Percentiles rank a stretch among this genome's conserved stretches.
Evolutionary conservation across 1,284 basidiomycete species (phyloP).

Genomic region (Rhodotorula sp.): DNA sequence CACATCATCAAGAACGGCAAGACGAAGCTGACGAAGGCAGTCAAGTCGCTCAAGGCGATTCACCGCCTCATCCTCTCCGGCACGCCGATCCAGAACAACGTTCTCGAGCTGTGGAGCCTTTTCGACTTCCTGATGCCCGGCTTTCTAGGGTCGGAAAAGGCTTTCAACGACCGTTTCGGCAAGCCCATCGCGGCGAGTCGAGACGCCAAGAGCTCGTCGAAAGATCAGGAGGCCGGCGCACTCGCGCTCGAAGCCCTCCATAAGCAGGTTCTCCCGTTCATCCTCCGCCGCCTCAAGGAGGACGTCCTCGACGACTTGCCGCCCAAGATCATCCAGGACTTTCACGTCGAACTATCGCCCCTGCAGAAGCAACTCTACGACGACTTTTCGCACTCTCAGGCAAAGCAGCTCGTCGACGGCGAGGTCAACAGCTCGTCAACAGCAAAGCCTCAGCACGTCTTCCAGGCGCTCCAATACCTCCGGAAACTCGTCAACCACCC

Average conservation of each 20-base stretch:
- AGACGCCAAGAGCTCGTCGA: conserved; percentile 81
- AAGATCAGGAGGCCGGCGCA: conserved; percentile 89
- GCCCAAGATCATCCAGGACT: conserved; percentile 99
- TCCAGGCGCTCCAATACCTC: conserved; percentile 94
- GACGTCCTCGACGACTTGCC: conserved; percentile 95
- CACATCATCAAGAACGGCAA: conserved; percentile 99
- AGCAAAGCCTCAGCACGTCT: conserved; percentile 74
- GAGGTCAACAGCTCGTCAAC: conserved; percentile 50
- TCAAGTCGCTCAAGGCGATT: conserved; percentile 85
- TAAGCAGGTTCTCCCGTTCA: conserved; percentile 98
- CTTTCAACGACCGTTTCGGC: conserved; percentile 93
- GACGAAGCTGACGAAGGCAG: conserved; percentile 94
- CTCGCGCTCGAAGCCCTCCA: conserved; percentile 92
- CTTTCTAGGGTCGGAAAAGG: conserved; percentile 90
- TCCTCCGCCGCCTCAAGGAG: conserved; percentile 93
- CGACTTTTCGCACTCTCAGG: conserved; percentile 77
- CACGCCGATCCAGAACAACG: conserved; percentile 99
- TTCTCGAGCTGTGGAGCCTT: conserved; percentile 95
- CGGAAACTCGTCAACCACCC: conserved; percentile 98
- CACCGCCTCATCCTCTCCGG: conserved; percentile 94
- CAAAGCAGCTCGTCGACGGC: conserved; percentile 53
- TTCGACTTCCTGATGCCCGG: conserved; percentile 99
- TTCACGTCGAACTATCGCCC: conserved; percentile 95
- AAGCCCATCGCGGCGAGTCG: conserved; percentile 94
- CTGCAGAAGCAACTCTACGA: conserved; percentile 92